Conservation (phyloP, 2,329 filamentous ascomycete species). For the Fusarium brevicatenulatum region DNA sequence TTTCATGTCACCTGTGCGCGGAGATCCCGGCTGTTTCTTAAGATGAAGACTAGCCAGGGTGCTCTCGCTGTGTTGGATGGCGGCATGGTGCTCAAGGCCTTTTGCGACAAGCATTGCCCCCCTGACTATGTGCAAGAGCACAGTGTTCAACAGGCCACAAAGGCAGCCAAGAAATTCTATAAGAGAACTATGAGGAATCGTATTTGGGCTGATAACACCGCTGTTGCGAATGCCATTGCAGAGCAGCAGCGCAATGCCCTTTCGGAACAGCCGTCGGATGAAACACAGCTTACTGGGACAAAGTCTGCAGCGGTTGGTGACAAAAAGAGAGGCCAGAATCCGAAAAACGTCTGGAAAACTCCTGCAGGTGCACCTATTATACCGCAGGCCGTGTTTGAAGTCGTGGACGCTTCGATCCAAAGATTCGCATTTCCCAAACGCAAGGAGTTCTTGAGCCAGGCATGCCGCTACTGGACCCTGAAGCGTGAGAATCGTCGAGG, state of each 20-base stretch:
- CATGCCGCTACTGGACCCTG: slow-evolving; percentile 96
- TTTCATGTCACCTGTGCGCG: slow-evolving; percentile 98
- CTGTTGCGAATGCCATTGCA: slow-evolving; percentile 82
- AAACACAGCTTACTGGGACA: slow-evolving; percentile 83
- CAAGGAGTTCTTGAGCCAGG: slow-evolving; percentile 92
- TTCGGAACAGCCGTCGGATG: slow-evolving; percentile 78
- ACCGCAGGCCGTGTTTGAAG: slow-evolving; percentile 85
- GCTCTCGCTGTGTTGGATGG: slow-evolving; percentile 81
- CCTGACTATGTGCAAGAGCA: slow-evolving; percentile 89
- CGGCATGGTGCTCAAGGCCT: slow-evolving; percentile 87
- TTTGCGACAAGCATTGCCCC: slow-evolving; percentile 95
- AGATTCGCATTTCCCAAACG: slow-evolving; percentile 84
- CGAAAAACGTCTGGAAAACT: slow-evolving; percentile 77
- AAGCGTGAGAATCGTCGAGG: slow-evolving; percentile 94
- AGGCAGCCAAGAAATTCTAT: slow-evolving; percentile 88
- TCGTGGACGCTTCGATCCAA: slow-evolving; percentile 83
- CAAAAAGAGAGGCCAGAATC: slow-evolving; percentile 68
- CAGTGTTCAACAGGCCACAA: slow-evolving; percentile 80
- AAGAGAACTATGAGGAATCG: slow-evolving; percentile 87
- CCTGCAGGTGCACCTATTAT: slow-evolving; percentile 96
- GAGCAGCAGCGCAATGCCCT: slow-evolving; percentile 72
- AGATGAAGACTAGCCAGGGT: slow-evolving; percentile 94
- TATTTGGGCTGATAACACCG: slow-evolving; percentile 92
- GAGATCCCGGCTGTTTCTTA: slow-evolving; percentile 85
- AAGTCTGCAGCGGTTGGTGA: slow-evolving; percentile 81